A percentile compares a stretch with the other conserved stretches of the same genome.
These are phyloP conservation scores for Saposhnikovia divaricata DNA, from an alignment of 129 eudicot genomes.

Conservation along the genomic window DNA sequence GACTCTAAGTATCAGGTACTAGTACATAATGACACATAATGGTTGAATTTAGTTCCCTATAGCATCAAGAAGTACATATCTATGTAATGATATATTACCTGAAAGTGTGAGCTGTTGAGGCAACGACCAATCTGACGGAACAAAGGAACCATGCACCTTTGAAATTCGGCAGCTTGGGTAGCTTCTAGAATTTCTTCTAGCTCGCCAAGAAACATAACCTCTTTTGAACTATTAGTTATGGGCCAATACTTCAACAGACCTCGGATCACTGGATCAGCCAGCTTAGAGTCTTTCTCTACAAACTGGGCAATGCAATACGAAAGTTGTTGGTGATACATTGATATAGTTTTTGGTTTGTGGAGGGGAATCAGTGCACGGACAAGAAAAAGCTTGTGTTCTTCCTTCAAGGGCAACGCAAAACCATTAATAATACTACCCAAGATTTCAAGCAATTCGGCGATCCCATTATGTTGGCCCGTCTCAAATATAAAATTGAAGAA, in stretches of 20 bases:
- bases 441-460: slow-evolving; percentile 45
- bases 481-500: slow-evolving; percentile 40
- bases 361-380: slow-evolving; percentile 60
- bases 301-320: slow-evolving; percentile 61
- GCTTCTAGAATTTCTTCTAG: slow-evolving; percentile 70
- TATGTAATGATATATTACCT: slow-evolving; percentile 24
- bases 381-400: slow-evolving; percentile 49
- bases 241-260: slow-evolving; percentile 74
- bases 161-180: slow-evolving; percentile 51
- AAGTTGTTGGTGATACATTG: slow-evolving; percentile 59
- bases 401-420: slow-evolving; percentile 54
- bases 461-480: slow-evolving; percentile 39
- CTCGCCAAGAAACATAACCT: slow-evolving; percentile 54
- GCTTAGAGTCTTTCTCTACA: slow-evolving; percentile 56
- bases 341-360: slow-evolving; percentile 50
- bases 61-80: not conserved
- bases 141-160: slow-evolving; percentile 56
- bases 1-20: not conserved
- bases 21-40: not conserved
- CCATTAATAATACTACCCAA: slow-evolving; percentile 55
- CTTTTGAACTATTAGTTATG: slow-evolving; percentile 49
- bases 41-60: not conserved
- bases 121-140: slow-evolving; percentile 50
- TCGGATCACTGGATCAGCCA: slow-evolving; percentile 51
- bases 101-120: slow-evolving; percentile 70